phyloP scores from a whole-genome alignment of 139 green algal species.

The Asterochloris sp. region DNA sequence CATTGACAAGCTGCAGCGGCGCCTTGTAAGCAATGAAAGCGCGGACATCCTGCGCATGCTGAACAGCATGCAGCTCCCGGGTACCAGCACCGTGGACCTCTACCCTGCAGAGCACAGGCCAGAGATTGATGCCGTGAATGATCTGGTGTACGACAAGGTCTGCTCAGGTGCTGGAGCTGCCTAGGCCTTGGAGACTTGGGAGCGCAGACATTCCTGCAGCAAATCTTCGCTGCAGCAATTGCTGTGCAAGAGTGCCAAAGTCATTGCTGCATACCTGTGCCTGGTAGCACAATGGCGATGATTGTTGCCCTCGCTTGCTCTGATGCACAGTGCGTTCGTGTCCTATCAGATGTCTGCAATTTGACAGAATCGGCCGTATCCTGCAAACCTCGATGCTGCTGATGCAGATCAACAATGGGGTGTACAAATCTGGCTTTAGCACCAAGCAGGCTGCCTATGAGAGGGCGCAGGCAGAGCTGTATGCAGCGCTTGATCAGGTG shows the following conservation, averaged over 20 bases:
- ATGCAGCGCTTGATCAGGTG: constrained; percentile 50
- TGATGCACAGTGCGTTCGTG: neutral
- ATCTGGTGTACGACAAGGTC: constrained; percentile 49
- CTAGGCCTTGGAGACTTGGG: too few relatives aligned
- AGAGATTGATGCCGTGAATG: constrained; percentile 71
- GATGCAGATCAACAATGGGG: constrained; percentile 78
- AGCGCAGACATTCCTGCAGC: too few relatives aligned
- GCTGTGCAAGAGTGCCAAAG: too few relatives aligned
- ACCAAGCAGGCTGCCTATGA: constrained; percentile 80
- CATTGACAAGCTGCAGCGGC: constrained; percentile 52
- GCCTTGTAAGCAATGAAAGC: constrained; percentile 79
- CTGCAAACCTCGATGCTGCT: neutral
- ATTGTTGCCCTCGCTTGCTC: too few relatives aligned
- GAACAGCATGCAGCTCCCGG: constrained; percentile 46
- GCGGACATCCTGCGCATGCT: constrained; percentile 69
- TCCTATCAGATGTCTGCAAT: neutral
- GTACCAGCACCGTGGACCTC: constrained; percentile 52
- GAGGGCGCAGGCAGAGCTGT: constrained; percentile 54
- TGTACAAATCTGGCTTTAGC: constrained; percentile 75
- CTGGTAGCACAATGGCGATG: too few relatives aligned
- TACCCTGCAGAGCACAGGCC: constrained; percentile 42
- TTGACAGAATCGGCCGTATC: neutral
- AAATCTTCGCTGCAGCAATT: too few relatives aligned
- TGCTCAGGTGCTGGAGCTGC: neutral
- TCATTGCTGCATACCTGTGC: too few relatives aligned